phyloP scores from a whole-genome alignment of 108 stramenopile genomes.

The Fragilariopsis cylindrus region DNA sequence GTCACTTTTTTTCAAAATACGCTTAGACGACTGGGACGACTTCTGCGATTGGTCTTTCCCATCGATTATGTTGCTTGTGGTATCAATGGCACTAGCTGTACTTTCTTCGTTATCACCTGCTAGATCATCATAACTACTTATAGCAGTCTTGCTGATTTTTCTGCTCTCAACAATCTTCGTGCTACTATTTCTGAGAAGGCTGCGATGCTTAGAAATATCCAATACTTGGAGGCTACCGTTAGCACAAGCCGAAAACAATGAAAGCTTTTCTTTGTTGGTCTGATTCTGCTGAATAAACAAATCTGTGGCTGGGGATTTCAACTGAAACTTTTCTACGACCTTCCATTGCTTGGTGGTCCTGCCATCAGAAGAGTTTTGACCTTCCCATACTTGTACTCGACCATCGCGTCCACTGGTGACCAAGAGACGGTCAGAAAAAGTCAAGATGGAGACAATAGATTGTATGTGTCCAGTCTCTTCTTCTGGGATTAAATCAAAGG shows the following conservation, averaged over 20 bases:
- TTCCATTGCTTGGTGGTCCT: not conserved
- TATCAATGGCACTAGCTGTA: not conserved
- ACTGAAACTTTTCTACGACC: not conserved
- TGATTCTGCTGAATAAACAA: not conserved
- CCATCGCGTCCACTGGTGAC: conserved; percentile 69
- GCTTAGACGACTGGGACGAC: not conserved
- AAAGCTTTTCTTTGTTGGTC: not conserved
- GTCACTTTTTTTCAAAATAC: not conserved
- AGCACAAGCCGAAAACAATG: conserved; percentile 49
- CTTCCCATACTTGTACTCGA: conserved; percentile 59
- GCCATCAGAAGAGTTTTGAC: not conserved
- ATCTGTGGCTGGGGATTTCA: conserved; percentile 18
- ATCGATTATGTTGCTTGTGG: not conserved
- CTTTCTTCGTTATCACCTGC: not conserved
- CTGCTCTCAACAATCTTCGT: too few relatives aligned
- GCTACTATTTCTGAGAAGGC: not conserved
- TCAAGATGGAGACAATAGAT: conserved; percentile 56
- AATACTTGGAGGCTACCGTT: conserved; percentile 29
- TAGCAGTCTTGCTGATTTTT: too few relatives aligned
- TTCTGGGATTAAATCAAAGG: not conserved
- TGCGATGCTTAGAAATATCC: not conserved
- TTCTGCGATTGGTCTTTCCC: not conserved
- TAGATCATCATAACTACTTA: not conserved
- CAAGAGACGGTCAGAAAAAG: conserved; percentile 29
- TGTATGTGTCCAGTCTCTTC: conserved; percentile 53